Evolutionary conservation across 768 basidiomycete species (phyloP).

Genomic region (Suillus lakei): DNA sequence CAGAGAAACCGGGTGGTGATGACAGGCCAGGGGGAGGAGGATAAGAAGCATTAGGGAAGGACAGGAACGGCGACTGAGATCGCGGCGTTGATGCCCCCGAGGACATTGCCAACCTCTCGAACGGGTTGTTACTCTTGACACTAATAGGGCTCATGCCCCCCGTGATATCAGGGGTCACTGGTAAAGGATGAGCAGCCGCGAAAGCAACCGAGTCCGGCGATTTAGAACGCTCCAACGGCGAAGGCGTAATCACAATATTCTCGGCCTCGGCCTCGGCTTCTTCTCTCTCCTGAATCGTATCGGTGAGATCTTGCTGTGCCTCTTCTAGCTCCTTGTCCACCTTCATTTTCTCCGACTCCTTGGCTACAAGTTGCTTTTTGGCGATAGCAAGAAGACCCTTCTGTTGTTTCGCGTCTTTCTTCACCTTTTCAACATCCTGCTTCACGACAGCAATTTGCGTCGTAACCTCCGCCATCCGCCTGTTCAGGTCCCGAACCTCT

Average conservation of each 20-base stretch:
- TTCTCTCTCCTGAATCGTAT: conserved; percentile 58
- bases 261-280: conserved; percentile 57
- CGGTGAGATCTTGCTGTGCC: conserved; percentile 56
- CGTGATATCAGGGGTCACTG: conserved; percentile 66
- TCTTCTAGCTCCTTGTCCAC: conserved; percentile 75
- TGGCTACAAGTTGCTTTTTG: conserved; percentile 87
- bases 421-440: conserved; percentile 80
- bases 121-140: conserved; percentile 89
- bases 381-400: conserved; percentile 94
- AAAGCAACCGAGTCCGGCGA: conserved; percentile 56
- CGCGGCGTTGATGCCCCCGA: conserved; percentile 45
- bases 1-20: conserved; percentile 16
- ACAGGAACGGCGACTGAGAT: conserved; percentile 64
- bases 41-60: conserved; percentile 46
- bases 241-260: conserved; percentile 22
- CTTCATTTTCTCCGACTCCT: conserved; percentile 78
- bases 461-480: conserved; percentile 80
- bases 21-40: conserved; percentile 40
- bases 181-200: conserved; percentile 76
- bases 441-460: conserved; percentile 74
- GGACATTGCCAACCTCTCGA: conserved; percentile 69
- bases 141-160: conserved; percentile 51
- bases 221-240: conserved; percentile 34
- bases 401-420: conserved; percentile 95
- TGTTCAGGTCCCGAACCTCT: conserved; percentile 85